Base-by-base conservation (phyloP, 1,139 yeast species). In the Yamadazyma triangularis region DNA sequence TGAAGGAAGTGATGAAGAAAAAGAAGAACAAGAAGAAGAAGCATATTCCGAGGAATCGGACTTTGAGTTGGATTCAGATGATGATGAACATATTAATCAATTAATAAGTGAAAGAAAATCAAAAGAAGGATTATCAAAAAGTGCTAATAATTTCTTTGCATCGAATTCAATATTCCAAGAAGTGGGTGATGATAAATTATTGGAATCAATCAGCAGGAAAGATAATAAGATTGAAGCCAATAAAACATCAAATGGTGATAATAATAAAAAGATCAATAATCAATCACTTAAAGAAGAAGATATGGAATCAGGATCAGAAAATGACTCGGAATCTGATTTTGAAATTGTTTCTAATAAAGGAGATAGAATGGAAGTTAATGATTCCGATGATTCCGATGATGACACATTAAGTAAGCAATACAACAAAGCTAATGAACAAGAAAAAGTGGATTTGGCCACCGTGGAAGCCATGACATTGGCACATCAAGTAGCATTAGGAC, bases 401-500 rank as follows among this genome's bases (percentile, higher is more conserved):
- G 71, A 64, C 24, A 57, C 48, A 11, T 49, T 61, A 33, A 56
- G 56, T 26, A 58, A 66, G 33, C 32, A 30, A 23, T 50, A 51
- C 33, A 41, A 49, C 13, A 58, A 58, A 24, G 64, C 64, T 13
- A 57, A 64, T 12, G 83, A 80, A 46, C 64, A 74, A 39, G 70
- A 74, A 39, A 81, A 75, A 39, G 77, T 87, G 27, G 95, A 87
- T 40, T 67, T 89, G 40, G 94, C 93, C 15, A 88, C 96, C 2
- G 95, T 85, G 1, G 95, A 88, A 56, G 96, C 96, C 4, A 93
- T 93, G 98, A 91, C 98, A 0, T 67, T 91, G 49, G 98, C 98
- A 0, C 99, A 93, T 53, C 89, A 91, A 58, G 71, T 93, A 29
- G 98, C 98, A 0, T 60, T 87, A 21, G 96, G 96, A 3, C 88